phyloP scores from a whole-genome alignment of 1,284 basidiomycete species.

The Cutaneotrichosporon arboriforme region DNA sequence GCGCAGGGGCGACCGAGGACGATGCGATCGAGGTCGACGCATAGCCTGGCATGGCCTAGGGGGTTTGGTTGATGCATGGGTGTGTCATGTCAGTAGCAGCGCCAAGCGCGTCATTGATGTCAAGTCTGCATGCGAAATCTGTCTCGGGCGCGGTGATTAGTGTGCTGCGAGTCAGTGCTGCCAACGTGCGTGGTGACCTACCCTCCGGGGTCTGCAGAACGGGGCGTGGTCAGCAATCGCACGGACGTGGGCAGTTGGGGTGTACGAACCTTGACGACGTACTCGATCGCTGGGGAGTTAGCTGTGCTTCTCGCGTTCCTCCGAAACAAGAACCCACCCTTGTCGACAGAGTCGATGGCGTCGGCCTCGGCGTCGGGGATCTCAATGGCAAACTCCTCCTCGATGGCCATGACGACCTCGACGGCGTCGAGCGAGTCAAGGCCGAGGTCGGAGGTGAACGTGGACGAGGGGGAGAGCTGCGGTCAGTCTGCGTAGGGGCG shows the following conservation, averaged over 20 bases:
- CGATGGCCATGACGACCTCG: constrained; percentile 98
- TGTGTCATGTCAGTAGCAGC: background rate
- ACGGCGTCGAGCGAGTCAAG: constrained; percentile 97
- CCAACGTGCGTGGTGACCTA: constrained; percentile 19
- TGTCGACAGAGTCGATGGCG: constrained; percentile 86
- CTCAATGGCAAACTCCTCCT: constrained; percentile 71
- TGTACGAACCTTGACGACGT: constrained; percentile 67
- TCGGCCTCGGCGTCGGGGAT: constrained; percentile 99
- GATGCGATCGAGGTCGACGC: constrained; percentile 9
- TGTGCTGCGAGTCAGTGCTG: constrained; percentile 21
- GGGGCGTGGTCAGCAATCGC: constrained; percentile 13
- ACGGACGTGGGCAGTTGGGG: background rate
- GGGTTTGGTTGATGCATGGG: too few species aligned
- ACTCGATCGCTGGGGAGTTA: constrained; percentile 76
- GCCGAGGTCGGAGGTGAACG: constrained; percentile 83
- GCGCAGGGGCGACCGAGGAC: background rate
- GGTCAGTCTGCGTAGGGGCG: background rate
- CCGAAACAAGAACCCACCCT: constrained; percentile 70
- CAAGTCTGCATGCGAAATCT: constrained; percentile 23
- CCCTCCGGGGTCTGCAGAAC: constrained; percentile 44
- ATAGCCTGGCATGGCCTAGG: too few species aligned
- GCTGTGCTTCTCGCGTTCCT: background rate
- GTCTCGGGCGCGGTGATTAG: constrained; percentile 22
- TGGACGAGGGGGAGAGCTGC: constrained; percentile 67
- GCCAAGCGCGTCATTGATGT: constrained; percentile 10